Evolutionary conservation across 2,329 filamentous ascomycete species (phyloP).

Genomic region (Exophiala spinifera): DNA sequence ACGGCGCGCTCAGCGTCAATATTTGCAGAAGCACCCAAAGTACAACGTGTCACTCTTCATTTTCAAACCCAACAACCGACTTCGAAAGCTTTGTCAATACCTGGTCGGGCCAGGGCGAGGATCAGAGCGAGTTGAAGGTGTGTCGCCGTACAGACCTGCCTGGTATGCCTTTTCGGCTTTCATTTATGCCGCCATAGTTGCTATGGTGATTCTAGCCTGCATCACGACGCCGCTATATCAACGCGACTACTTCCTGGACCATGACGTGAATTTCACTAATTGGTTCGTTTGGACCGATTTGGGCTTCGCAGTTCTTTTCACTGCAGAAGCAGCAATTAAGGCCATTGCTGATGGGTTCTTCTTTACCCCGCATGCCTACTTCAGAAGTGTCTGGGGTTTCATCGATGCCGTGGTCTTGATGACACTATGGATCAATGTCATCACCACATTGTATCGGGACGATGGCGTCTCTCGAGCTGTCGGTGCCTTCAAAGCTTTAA

Average conservation of each 20-base stretch:
- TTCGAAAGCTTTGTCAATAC: slow-evolving; percentile 80
- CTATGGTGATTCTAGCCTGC: slow-evolving; percentile 96
- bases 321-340: slow-evolving; percentile 82
- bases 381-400: slow-evolving; percentile 92
- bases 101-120: slow-evolving; percentile 91
- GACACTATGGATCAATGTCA: slow-evolving; percentile 92
- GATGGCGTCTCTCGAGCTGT: slow-evolving; percentile 84
- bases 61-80: slow-evolving; percentile 72
- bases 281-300: slow-evolving; percentile 97
- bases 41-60: slow-evolving; percentile 93
- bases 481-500: slow-evolving; percentile 93
- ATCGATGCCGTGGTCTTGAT: slow-evolving; percentile 89
- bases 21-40: slow-evolving; percentile 76
- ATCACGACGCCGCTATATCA: slow-evolving; percentile 94
- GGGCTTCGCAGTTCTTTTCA: slow-evolving; percentile 84
- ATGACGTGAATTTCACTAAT: slow-evolving; percentile 62
- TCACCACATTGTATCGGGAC: slow-evolving; percentile 75
- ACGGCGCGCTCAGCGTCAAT: slow-evolving; percentile 86
- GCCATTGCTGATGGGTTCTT: slow-evolving; percentile 92
- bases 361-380: slow-evolving; percentile 96
- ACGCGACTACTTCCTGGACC: slow-evolving; percentile 70
- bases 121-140: slow-evolving; percentile 79
- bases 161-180: slow-evolving; percentile 95
- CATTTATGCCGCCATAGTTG: slow-evolving; percentile 88
- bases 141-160: slow-evolving; percentile 79